A percentile compares a stretch with the other conserved stretches of the same genome.
Evolutionary conservation across 805 yeast species (phyloP).

Genomic region (Candida sakaeoensis): DNA sequence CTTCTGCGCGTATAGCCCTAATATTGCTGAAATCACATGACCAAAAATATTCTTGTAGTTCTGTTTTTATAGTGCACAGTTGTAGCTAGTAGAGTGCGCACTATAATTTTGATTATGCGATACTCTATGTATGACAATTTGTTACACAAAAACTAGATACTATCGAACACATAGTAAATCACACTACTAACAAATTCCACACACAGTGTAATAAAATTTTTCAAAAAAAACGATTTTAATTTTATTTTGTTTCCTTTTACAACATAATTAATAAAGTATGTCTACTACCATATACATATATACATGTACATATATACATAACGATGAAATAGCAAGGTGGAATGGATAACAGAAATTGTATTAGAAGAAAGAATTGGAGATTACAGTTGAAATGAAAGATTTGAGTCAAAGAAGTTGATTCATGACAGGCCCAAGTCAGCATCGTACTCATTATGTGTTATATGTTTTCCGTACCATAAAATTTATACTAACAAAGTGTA

Average conservation of each 20-base stretch:
- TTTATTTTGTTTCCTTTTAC: constrained; percentile 6
- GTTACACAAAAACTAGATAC: not conserved
- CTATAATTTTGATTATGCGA: too few relatives aligned
- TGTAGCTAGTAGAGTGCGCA: too few relatives aligned
- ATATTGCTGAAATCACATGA: too few relatives aligned
- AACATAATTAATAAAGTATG: constrained; percentile 5
- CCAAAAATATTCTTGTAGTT: too few relatives aligned
- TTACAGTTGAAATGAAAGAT: not conserved
- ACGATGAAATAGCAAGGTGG: not conserved
- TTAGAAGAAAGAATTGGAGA: not conserved
- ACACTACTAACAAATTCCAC: constrained; percentile 4
- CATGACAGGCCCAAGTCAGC: too few relatives aligned
- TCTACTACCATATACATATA: constrained; percentile 1
- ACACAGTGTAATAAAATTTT: constrained; percentile 6
- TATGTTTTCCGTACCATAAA: too few relatives aligned
- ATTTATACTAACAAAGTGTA: constrained; percentile 12
- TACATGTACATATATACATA: not conserved
- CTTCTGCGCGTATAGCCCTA: too few relatives aligned
- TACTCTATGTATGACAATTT: too few relatives aligned
- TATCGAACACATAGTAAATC: not conserved
- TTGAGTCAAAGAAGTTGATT: too few relatives aligned
- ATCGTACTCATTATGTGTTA: too few relatives aligned
- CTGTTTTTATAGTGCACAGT: too few relatives aligned
- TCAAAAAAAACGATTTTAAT: constrained; percentile 4
- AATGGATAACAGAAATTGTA: not conserved